Evolutionary conservation across 805 yeast genomes (phyloP).

Genomic region (Blastobotrys parvus): DNA sequence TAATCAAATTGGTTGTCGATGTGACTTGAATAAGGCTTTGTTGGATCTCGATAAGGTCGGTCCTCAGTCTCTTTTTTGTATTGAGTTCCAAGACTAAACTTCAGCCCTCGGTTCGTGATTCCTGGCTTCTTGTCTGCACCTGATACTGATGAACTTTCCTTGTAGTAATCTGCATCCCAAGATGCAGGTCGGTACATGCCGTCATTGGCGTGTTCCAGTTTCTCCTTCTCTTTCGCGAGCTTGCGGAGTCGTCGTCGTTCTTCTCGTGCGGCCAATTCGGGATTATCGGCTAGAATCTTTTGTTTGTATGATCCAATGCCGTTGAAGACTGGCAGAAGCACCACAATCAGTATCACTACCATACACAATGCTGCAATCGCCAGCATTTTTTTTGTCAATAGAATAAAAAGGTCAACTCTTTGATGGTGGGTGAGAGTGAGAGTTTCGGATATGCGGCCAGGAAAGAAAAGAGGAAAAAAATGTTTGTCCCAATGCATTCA

Average conservation of each 20-base stretch:
- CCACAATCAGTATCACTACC: constrained; percentile 5
- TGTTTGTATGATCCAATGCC: constrained; percentile 10
- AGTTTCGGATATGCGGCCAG: too few relatives aligned
- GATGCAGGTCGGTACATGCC: neutral
- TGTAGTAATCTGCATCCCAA: neutral
- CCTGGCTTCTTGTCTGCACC: neutral
- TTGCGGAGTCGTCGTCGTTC: neutral
- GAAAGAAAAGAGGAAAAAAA: too few relatives aligned
- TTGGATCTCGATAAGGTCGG: neutral
- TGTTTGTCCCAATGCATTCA: too few relatives aligned
- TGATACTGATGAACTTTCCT: neutral
- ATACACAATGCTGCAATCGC: constrained; percentile 2
- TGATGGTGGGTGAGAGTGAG: too few relatives aligned
- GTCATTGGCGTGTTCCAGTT: neutral
- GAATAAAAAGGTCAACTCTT: too few relatives aligned
- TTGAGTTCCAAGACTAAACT: neutral
- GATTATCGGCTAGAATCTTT: neutral
- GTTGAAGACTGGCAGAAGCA: constrained; percentile 8
- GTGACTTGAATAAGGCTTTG: neutral
- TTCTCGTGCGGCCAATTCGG: neutral
- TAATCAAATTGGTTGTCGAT: constrained; percentile 4
- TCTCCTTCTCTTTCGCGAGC: constrained; percentile 1
- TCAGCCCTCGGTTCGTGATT: neutral
- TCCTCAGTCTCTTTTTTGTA: too few relatives aligned
- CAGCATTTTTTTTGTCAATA: constrained; percentile 2